A percentile compares a stretch with the other conserved stretches of the same genome.
phyloP scores from a whole-genome alignment of 805 yeast genomes.

The Kregervanrija delftensis region DNA sequence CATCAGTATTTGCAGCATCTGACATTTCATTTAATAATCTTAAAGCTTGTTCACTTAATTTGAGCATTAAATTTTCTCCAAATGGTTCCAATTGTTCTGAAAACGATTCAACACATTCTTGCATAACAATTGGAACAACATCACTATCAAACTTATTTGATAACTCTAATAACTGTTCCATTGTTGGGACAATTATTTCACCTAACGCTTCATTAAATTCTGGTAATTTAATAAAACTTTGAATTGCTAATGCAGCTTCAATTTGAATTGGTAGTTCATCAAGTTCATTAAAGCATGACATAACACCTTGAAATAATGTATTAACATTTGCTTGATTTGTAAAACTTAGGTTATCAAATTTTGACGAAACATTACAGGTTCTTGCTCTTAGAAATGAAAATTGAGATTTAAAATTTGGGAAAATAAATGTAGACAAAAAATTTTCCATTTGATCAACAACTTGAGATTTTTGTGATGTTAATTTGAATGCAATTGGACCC shows the following conservation, averaged over 20 bases:
- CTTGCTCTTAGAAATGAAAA: constrained; percentile 70
- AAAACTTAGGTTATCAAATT: constrained; percentile 58
- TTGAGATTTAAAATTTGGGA: constrained; percentile 63
- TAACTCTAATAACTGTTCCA: constrained; percentile 69
- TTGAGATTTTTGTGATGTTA: constrained; percentile 49
- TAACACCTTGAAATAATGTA: constrained; percentile 39
- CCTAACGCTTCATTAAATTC: constrained; percentile 65
- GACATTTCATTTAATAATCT: constrained; percentile 63
- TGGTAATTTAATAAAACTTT: constrained; percentile 60
- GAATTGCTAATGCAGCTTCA: constrained; percentile 80
- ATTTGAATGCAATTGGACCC: constrained; percentile 61
- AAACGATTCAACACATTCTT: constrained; percentile 87
- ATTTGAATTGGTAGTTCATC: constrained; percentile 68
- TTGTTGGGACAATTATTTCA: constrained; percentile 65
- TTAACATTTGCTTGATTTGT: constrained; percentile 30
- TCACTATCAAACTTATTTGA: constrained; percentile 84
- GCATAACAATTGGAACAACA: constrained; percentile 83
- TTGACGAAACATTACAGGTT: constrained; percentile 58
- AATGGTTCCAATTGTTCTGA: constrained; percentile 88
- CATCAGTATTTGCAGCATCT: constrained; percentile 47
- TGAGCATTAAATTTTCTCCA: constrained; percentile 56
- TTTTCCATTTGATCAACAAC: constrained; percentile 58
- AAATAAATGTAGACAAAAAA: constrained; percentile 54
- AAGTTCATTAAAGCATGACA: constrained; percentile 40
- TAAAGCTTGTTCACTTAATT: constrained; percentile 70